A percentile compares a stretch with the other conserved stretches of the same genome.
Evolutionary conservation across 352 stramenopile species (phyloP).

Genomic region (Phytophthora melonis): DNA sequence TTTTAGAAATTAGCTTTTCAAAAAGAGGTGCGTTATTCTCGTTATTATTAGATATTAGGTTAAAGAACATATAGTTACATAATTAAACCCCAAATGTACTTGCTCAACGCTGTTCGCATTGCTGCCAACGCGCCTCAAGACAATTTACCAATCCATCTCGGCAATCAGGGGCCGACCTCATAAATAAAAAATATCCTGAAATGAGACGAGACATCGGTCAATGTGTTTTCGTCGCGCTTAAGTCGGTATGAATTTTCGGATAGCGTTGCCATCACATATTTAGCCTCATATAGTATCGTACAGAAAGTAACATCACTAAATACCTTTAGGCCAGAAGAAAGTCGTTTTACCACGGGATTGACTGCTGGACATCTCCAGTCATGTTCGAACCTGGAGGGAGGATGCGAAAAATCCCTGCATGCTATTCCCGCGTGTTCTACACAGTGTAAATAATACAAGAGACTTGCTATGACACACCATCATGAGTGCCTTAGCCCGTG

Average conservation of each 20-base stretch:
- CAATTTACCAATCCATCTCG: no score
- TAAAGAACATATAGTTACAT: no score
- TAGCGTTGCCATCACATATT: background rate
- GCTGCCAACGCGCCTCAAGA: no score
- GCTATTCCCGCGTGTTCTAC: constrained; percentile 17
- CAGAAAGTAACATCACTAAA: background rate
- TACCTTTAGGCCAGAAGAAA: background rate
- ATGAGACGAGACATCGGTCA: background rate
- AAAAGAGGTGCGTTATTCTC: no score
- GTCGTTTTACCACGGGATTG: constrained; percentile 2
- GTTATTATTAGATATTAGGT: no score
- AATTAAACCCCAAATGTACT: no score
- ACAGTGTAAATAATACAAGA: constrained; percentile 5
- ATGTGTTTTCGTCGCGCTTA: background rate
- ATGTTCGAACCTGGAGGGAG: constrained; percentile 5
- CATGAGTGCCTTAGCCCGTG: no score
- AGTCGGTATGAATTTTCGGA: constrained; percentile 2
- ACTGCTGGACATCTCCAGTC: background rate
- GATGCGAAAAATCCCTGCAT: constrained; percentile 18
- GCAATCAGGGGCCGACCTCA: no score
- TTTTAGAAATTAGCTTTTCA: no score
- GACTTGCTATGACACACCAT: constrained; percentile 11
- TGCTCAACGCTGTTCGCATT: no score
- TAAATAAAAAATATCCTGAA: background rate
- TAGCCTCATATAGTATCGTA: background rate